These are phyloP conservation scores for Fraxinus anomala DNA, from an alignment of 257 asterid species.

Conservation along the genomic window DNA sequence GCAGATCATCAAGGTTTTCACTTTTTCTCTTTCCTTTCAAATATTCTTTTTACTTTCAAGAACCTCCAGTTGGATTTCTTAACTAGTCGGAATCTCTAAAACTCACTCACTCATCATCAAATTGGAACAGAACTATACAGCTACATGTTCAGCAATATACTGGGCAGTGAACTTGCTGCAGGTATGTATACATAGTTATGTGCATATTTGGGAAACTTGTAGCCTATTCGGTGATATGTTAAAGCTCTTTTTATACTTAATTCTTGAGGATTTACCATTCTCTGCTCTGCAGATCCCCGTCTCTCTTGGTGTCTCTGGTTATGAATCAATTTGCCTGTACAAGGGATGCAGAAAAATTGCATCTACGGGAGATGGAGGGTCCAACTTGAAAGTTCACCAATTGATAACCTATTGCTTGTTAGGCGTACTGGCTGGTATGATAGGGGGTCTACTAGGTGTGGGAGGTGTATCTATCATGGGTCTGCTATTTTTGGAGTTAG, in stretches of 20 bases:
- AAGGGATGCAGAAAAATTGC: slow-evolving; percentile 78
- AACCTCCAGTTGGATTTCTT: background rate
- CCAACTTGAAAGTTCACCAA: slow-evolving; percentile 63
- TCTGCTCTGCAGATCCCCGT: slow-evolving; percentile 66
- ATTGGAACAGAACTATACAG: slow-evolving; percentile 51
- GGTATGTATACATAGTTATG: slow-evolving; percentile 45
- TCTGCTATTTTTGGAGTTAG: slow-evolving; percentile 58
- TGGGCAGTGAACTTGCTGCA: slow-evolving; percentile 92
- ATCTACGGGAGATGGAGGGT: slow-evolving; percentile 72
- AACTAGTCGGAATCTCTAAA: slow-evolving; percentile 8
- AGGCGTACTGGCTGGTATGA: slow-evolving; percentile 79
- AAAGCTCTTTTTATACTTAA: too few species aligned
- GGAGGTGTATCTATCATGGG: slow-evolving; percentile 93
- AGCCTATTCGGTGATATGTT: background rate
- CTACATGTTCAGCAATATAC: slow-evolving; percentile 66
- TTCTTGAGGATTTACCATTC: background rate
- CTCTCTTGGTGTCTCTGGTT: slow-evolving; percentile 66
- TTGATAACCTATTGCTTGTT: slow-evolving; percentile 64
- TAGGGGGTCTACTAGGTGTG: slow-evolving; percentile 91
- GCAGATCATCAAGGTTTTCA: slow-evolving; percentile 73
- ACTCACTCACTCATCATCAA: slow-evolving; percentile 21
- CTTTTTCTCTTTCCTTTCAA: slow-evolving; percentile 8
- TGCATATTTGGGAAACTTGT: background rate
- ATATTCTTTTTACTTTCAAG: background rate
- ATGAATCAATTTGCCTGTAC: slow-evolving; percentile 66